Conservation (phyloP, 2,329 filamentous ascomycete species). For the Paraconiothyrium brasiliense region DNA sequence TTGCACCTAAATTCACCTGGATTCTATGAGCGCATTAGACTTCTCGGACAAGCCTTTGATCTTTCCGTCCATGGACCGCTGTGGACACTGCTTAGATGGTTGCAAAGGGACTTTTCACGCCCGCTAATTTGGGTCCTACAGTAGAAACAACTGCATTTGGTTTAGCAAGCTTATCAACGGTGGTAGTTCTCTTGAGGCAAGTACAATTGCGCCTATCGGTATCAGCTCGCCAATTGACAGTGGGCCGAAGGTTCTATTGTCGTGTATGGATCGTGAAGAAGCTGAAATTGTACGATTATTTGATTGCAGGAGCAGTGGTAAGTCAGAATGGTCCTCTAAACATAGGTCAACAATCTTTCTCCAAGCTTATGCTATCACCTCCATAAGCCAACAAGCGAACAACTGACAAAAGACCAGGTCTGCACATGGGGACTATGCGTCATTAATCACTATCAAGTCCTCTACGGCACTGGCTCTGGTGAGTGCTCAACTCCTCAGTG, state of each 20-base stretch:
- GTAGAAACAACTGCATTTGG: slow-evolving; percentile 33
- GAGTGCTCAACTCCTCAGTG: not conserved
- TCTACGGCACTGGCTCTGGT: slow-evolving; percentile 33
- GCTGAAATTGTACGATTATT: slow-evolving; percentile 36
- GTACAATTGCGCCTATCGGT: slow-evolving; percentile 12
- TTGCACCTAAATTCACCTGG: slow-evolving; percentile 9
- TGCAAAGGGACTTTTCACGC: slow-evolving; percentile 28
- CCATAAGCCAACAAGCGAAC: not conserved
- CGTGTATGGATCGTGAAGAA: slow-evolving; percentile 35
- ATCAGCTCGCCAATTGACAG: slow-evolving; percentile 3
- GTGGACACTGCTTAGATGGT: slow-evolving; percentile 18
- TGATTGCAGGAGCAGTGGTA: slow-evolving; percentile 35
- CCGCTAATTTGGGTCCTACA: slow-evolving; percentile 30
- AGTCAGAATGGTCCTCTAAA: slow-evolving; percentile 12
- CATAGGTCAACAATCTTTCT: not conserved
- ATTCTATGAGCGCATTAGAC: not conserved
- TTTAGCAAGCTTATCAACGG: slow-evolving; percentile 32
- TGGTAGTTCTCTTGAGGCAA: slow-evolving; percentile 29
- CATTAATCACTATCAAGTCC: slow-evolving; percentile 39
- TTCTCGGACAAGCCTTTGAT: not conserved
- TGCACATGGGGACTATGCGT: slow-evolving; percentile 40
- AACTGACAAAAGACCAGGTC: slow-evolving; percentile 21
- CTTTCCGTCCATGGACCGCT: not conserved
- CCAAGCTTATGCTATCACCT: not conserved
- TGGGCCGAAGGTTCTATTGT: slow-evolving; percentile 32